Base-by-base conservation (phyloP, 2,329 filamentous ascomycete genomes). In the Emmonsiellopsis sp. region DNA sequence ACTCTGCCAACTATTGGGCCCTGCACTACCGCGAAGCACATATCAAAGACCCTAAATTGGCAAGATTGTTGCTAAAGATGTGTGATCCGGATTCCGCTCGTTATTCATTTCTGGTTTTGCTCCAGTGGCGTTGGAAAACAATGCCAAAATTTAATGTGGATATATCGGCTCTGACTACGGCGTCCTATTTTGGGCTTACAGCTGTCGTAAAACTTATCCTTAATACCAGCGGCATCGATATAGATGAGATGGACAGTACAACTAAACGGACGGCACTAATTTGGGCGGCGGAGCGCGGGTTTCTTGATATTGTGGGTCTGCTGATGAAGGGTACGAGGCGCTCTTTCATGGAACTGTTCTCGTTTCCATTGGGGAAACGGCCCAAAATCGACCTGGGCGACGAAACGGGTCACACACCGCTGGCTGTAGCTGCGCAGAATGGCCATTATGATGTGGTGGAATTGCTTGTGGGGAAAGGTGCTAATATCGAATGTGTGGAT, bases 141-240 rank as follows among this genome's bases (percentile, higher is more conserved):
- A 1, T 27, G 21, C 21, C 21, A 39, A 2, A 42, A 40, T 50
- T 34, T 39, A 39, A 5, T 1, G 36, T 42, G 33, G 34, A 21
- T 46, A 2, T 34, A 40, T 14, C 40, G 6, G 11, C 21, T 31
- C 55, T 46, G 42, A 2, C 21, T 0, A 36, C 49, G 46, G 55
- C 32, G 42, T 56, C 55, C 27, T 56, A 47, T 52, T 42, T 52
- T 36, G 55, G 47, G 34, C 32, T 53, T 27, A 49, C 43, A 14
- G 36, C 3, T n/a, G 40, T 54, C 9, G 49, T 54, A 13, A 27
- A 13, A 2, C 5, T 53, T 1, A 42, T 55, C 7, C 51, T 55
- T 5, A 32, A 54, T 8, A 52, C 8, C 9, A 21, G 33, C 11
- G 33, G 49, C 2, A 17, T 54, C 6, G 53, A 54, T 14, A 11